Percentiles rank a stretch among this genome's conserved stretches.
phyloP scores from a whole-genome alignment of 2,329 filamentous ascomycete genomes.

The Chaetomiaceae sp. region DNA sequence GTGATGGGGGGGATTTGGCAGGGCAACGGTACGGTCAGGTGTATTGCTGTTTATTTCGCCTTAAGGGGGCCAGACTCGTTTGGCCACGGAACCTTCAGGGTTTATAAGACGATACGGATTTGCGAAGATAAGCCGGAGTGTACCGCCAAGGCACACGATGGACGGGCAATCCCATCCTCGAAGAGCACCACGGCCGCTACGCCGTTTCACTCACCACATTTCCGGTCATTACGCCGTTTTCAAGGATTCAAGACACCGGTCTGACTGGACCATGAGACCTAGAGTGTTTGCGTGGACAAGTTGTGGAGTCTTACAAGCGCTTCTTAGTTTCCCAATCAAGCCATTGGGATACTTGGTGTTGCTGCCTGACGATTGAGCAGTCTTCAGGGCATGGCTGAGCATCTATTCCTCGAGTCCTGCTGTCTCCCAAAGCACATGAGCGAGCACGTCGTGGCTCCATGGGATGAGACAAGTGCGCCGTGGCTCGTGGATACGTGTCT shows the following conservation, averaged over 20 bases:
- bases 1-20: too few relatives aligned
- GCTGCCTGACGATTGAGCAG: too few relatives aligned
- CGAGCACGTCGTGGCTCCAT: background rate
- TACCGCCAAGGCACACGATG: slow-evolving; percentile 5
- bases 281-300: slow-evolving; percentile 12
- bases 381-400: too few relatives aligned
- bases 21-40: too few relatives aligned
- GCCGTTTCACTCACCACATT: slow-evolving; percentile 15
- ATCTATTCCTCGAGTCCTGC: too few relatives aligned
- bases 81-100: too few relatives aligned
- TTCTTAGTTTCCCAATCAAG: slow-evolving; percentile 27
- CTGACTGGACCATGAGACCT: slow-evolving; percentile 7
- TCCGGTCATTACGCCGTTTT: slow-evolving; percentile 12
- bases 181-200: slow-evolving; percentile 14
- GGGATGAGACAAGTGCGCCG: too few relatives aligned
- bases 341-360: slow-evolving; percentile 43
- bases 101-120: too few relatives aligned
- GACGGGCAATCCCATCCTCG: slow-evolving; percentile 18
- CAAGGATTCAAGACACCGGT: slow-evolving; percentile 15
- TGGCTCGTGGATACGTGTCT: background rate
- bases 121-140: too few relatives aligned
- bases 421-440: slow-evolving; percentile 12
- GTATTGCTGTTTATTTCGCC: too few relatives aligned
- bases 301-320: background rate
- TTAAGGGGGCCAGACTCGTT: too few relatives aligned